Base-by-base conservation (phyloP, 2,329 filamentous ascomycete genomes). In the Aspergillus sp. region DNA sequence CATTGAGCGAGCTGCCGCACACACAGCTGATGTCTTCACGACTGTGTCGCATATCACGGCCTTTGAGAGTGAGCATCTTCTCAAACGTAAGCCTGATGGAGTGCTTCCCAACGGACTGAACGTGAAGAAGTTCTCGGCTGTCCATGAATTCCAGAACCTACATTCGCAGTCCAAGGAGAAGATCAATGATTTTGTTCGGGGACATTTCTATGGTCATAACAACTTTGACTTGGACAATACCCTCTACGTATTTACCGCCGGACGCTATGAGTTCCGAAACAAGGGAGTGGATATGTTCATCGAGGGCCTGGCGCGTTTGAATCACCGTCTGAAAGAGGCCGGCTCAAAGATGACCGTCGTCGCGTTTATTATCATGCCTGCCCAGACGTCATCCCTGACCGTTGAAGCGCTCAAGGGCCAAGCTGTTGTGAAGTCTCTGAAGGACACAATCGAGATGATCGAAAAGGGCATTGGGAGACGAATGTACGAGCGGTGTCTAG, bases 271-370 rank as follows among this genome's bases (percentile, higher is more conserved):
- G 78, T 99, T 94, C 84, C 85, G 95, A 66, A 99, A 99, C 75
- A 99, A 99, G 80, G 95, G 95, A 72, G 94, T 97, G 8, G 95
- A 99, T 78, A 98, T 99, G 95, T 99, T 98, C 78, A 96, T 99
- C 68, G 95, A 99, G 79, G 95, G 93, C 3, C 82, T 99, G 64
- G 95, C 95, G 27, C 90, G 95, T 47, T 81, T 99, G 70, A 99
- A 99, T 79, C 93, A 98, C 81, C 87, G 90, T 41, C 86, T 99
- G 73, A 98, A 98, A 84, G 79, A 80, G 54, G 79, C 88, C 7
- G 91, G 91, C 52, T 96, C 92, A 68, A 96, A 95, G 79, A 93
- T 89, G 74, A 98, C 95, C 0, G 90, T 99, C 7, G 94, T 99
- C 17, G 94, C 95, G 19, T 99, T 99, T 75, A 90, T 99, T 77